These are phyloP conservation scores for Ambrosiella beaveri DNA, from an alignment of 2,329 filamentous ascomycete species.

Conservation along the genomic window DNA sequence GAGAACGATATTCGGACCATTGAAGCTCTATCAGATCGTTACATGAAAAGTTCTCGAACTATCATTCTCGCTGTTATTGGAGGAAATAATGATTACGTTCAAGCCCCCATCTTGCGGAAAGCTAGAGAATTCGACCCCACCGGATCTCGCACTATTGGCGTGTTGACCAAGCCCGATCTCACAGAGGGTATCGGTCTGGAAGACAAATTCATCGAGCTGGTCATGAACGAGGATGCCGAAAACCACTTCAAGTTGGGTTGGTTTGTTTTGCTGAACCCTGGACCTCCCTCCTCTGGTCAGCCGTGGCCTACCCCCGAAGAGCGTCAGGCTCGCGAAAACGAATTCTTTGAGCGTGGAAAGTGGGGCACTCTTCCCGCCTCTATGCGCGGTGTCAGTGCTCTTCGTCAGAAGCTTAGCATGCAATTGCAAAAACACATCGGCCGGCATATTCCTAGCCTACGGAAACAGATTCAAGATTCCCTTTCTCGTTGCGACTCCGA, in stretches of 20 bases:
- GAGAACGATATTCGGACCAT: slow-evolving; percentile 35
- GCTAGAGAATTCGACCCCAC: slow-evolving; percentile 32
- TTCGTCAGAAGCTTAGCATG: slow-evolving; percentile 31
- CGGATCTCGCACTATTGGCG: slow-evolving; percentile 32
- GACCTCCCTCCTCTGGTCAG: slow-evolving; percentile 26
- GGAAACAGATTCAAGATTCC: slow-evolving; percentile 33
- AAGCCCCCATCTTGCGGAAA: slow-evolving; percentile 33
- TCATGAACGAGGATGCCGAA: slow-evolving; percentile 31
- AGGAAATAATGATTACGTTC: slow-evolving; percentile 37
- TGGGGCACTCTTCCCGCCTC: slow-evolving; percentile 30
- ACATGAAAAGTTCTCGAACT: slow-evolving; percentile 38
- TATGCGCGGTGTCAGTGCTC: slow-evolving; percentile 29
- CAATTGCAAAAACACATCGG: slow-evolving; percentile 36
- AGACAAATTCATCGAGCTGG: slow-evolving; percentile 36
- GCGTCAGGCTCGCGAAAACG: slow-evolving; percentile 26
- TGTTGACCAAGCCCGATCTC: slow-evolving; percentile 35
- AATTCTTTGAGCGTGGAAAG: slow-evolving; percentile 33
- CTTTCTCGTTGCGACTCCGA: slow-evolving; percentile 31
- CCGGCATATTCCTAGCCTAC: slow-evolving; percentile 32
- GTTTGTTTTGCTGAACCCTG: slow-evolving; percentile 34
- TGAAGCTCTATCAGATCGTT: slow-evolving; percentile 31
- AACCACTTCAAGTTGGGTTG: slow-evolving; percentile 35
- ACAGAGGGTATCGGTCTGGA: slow-evolving; percentile 35
- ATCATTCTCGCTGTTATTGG: slow-evolving; percentile 39
- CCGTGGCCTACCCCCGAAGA: slow-evolving; percentile 27